Percentiles rank a stretch among this genome's conserved stretches.
These are phyloP conservation scores for Chytriomyces hyalinus DNA, from an alignment of 192 early-diverging fungal species.

Conservation along the genomic window DNA sequence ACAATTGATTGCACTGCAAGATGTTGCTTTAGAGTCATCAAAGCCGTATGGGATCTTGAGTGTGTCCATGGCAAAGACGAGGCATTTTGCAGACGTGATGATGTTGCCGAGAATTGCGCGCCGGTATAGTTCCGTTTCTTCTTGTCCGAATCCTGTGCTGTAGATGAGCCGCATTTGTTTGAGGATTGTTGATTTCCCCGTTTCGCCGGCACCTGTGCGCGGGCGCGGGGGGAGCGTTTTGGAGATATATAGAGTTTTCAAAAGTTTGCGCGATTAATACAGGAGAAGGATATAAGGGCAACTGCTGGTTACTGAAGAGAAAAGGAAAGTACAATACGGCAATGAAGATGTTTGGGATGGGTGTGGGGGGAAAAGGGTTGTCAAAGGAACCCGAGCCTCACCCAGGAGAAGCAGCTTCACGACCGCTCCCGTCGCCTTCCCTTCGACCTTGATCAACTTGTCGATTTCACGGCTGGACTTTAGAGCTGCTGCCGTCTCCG, in stretches of 20 bases:
- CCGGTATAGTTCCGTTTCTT: slow-evolving; percentile 33
- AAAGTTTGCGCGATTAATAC: not conserved
- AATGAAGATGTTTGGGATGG: not conserved
- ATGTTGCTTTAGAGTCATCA: not conserved
- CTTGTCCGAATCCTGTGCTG: slow-evolving; percentile 68
- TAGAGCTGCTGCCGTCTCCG: slow-evolving; percentile 83
- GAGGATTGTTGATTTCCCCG: slow-evolving; percentile 93
- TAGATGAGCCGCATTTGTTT: slow-evolving; percentile 98
- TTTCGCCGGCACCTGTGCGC: slow-evolving; percentile 75
- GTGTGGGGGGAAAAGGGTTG: not conserved
- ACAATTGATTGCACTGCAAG: not conserved
- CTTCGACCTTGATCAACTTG: slow-evolving; percentile 79
- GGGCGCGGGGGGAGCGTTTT: slow-evolving; percentile 64
- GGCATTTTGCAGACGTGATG: slow-evolving; percentile 25
- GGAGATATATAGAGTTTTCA: not conserved
- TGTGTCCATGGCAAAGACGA: slow-evolving; percentile 40
- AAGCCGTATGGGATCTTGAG: slow-evolving; percentile 26
- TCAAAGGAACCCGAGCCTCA: not conserved
- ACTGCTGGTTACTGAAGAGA: not conserved
- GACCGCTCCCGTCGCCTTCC: slow-evolving; percentile 78
- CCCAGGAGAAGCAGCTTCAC: slow-evolving; percentile 95
- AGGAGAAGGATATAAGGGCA: not conserved
- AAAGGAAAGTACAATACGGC: not conserved
- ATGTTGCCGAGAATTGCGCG: slow-evolving; percentile 40
- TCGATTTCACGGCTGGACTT: slow-evolving; percentile 89